Base-by-base conservation (phyloP, 129 eudicot species). In the Flaveria robusta region DNA sequence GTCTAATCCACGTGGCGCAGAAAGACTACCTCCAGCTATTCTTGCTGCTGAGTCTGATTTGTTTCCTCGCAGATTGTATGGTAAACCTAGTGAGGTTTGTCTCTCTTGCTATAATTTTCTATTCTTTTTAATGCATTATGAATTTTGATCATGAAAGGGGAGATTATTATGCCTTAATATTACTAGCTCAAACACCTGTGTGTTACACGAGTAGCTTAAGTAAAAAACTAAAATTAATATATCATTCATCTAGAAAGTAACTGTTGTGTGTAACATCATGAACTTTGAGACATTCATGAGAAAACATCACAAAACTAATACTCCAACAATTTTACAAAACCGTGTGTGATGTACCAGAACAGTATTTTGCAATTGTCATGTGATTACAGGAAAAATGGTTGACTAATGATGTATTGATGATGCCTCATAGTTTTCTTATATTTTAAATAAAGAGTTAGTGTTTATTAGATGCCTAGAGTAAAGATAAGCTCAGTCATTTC, bases 1-100 rank as follows among this genome's bases (percentile, higher is more conserved):
- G 5, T 87, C 97, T 67, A 94, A 94, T 68, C 98, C 98, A 29
- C 71, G 78, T 79, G 98, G 98, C 4, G 93, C 98, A 29, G 97
- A 94, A 74, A 75, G 79, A 74, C 79, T 91, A 69, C 97, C 97
- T 16, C 98, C 98, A 24, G 90, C 85, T 42, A 91, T 94, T 70
- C 81, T 94, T 76, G 91, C 81, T 59, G 76, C 92, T 56, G 85
- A 86, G 37, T 90, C 98, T 64, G 98, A 92, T 82, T 75, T 89
- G 20, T 89, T 67, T 74, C 93, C 66, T 68, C 90, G 86, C 73
- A 85, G 92, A 81, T 86, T 93, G 72, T 88, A 70, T 85, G 97
- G 97, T 68, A 72, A 75, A 22, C 96, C 97, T 47, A 87, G 87
- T 65, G 97, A 92, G 96, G 97, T 89, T 60, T 67, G 84, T 66